Evolutionary conservation across 176 grass and related monocot genomes (phyloP).

Genomic region (Ananas comosus): DNA sequence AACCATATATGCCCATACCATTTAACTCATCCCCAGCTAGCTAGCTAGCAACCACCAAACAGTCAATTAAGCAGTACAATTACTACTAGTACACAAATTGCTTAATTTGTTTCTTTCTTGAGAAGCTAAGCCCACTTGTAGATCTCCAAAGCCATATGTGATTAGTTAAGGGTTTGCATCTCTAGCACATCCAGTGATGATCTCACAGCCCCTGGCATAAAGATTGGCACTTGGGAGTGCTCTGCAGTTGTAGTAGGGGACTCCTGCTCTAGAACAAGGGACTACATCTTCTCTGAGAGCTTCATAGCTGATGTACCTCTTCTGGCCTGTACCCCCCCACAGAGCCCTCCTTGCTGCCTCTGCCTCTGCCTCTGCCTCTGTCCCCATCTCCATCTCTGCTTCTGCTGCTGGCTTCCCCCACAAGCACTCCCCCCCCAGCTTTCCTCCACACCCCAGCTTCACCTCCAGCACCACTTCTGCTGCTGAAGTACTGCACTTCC

Average conservation of each 20-base stretch:
- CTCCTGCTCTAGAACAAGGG: conserved; percentile 65
- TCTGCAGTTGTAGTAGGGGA: conserved; percentile 96
- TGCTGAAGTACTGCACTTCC: conserved; percentile 20
- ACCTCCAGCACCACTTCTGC: conserved; percentile 17
- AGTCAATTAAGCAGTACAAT: too few species aligned
- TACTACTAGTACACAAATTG: too few species aligned
- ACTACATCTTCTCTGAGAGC: conserved; percentile 74
- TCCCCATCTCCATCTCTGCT: neutral
- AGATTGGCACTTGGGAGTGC: conserved; percentile 60
- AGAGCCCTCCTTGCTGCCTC: conserved; percentile 41
- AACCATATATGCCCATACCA: too few species aligned
- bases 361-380: conserved; percentile 48
- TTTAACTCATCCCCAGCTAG: too few species aligned
- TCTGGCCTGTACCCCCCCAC: conserved; percentile 29
- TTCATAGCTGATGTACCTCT: conserved; percentile 85
- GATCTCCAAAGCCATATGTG: too few species aligned
- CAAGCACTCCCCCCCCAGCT: conserved; percentile 5
- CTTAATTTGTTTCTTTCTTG: too few species aligned
- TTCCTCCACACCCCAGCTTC: conserved; percentile 16
- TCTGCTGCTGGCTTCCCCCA: too few species aligned
- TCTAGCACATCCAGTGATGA: conserved; percentile 72
- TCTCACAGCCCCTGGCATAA: conserved; percentile 76
- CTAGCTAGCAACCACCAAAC: too few species aligned
- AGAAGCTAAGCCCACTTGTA: too few species aligned
- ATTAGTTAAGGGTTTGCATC: conserved; percentile 8